Percentiles rank a stretch among this genome's conserved stretches.
Evolutionary conservation across 2,329 filamentous ascomycete genomes (phyloP).

Genomic region (Colletotrichum australisinense): DNA sequence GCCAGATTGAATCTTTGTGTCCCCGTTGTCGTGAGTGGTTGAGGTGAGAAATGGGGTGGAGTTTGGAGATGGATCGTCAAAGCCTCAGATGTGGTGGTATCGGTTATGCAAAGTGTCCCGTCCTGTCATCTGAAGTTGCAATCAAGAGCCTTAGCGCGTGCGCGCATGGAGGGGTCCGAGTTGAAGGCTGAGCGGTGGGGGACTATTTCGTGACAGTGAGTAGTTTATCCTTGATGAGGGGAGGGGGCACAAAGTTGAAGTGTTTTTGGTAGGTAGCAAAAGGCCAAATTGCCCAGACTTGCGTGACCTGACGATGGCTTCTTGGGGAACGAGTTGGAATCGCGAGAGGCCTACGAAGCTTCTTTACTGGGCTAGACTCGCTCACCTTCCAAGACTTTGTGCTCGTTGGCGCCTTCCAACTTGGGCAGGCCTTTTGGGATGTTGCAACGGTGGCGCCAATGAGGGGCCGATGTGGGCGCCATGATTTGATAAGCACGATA

Average conservation of each 20-base stretch:
- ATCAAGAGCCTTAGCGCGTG: constrained; percentile 20
- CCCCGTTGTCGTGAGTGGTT: neutral
- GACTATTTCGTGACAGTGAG: too few species aligned
- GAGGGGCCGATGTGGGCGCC: constrained; percentile 10
- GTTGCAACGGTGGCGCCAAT: constrained; percentile 32
- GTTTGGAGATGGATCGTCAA: constrained; percentile 12
- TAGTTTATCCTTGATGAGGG: neutral
- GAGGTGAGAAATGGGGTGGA: neutral
- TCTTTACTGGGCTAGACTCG: constrained; percentile 4
- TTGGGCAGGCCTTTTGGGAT: constrained; percentile 26
- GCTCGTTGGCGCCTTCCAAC: constrained; percentile 33
- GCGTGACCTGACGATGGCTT: constrained; percentile 10
- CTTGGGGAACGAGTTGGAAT: neutral
- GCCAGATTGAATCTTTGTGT: neutral
- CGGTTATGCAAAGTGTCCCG: constrained; percentile 27
- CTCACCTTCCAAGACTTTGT: constrained; percentile 27
- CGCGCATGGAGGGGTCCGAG: neutral
- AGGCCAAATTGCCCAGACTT: neutral
- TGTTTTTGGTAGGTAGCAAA: neutral
- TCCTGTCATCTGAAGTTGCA: constrained; percentile 34
- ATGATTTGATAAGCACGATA: neutral
- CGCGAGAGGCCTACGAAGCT: neutral
- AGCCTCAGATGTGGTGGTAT: constrained; percentile 11
- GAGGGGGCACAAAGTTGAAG: neutral
- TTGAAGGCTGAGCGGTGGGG: neutral